These are phyloP conservation scores for Colletotrichum simmondsii DNA, from an alignment of 2,329 filamentous ascomycete species.

Conservation along the genomic window DNA sequence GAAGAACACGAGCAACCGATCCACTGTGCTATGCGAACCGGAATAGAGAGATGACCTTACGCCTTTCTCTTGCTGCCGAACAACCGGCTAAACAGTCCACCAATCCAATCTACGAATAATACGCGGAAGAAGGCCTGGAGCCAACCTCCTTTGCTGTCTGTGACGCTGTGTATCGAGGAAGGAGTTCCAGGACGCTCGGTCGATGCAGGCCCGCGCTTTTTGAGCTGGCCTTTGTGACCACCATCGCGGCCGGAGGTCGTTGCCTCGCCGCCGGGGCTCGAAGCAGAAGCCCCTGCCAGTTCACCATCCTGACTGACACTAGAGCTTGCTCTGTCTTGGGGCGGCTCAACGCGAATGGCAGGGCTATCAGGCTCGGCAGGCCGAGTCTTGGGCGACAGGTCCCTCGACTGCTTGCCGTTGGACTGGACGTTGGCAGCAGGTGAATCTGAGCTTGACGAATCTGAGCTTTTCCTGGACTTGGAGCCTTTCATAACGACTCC, in stretches of 20 bases:
- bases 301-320: constrained; percentile 1
- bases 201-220: constrained; percentile 31
- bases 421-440: constrained; percentile 15
- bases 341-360: constrained; percentile 9
- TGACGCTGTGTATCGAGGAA: constrained; percentile 37
- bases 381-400: background rate
- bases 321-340: constrained; percentile 19
- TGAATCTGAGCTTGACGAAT: background rate
- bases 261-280: background rate
- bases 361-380: constrained; percentile 11
- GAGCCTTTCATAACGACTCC: constrained; percentile 47
- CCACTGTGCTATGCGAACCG: constrained; percentile 2
- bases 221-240: constrained; percentile 27
- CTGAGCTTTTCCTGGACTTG: constrained; percentile 19
- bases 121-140: constrained; percentile 46
- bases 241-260: constrained; percentile 8
- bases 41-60: constrained; percentile 31
- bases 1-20: background rate
- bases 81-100: constrained; percentile 43
- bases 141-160: constrained; percentile 42
- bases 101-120: constrained; percentile 52
- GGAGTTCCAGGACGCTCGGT: constrained; percentile 35
- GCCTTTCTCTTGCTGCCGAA: constrained; percentile 35
- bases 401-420: constrained; percentile 16
- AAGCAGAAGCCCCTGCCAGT: background rate